phyloP scores from a whole-genome alignment of 1,139 yeast species.

The Yamadazyma kanchanaburiensis region DNA sequence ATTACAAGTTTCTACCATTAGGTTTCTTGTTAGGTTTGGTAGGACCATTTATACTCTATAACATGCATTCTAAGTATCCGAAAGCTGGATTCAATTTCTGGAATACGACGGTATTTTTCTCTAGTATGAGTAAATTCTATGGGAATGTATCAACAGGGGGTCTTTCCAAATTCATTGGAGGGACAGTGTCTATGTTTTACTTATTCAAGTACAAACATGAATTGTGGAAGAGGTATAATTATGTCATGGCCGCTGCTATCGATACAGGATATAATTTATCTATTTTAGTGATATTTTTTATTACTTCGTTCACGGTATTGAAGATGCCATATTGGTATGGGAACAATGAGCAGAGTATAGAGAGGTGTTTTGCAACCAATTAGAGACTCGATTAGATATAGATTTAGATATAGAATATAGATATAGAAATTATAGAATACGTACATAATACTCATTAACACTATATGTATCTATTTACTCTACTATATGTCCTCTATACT shows the following conservation, averaged over 20 bases:
- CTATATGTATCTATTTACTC: no score
- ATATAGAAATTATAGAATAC: no score
- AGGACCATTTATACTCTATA: conserved; percentile 32
- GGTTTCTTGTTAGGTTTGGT: conserved; percentile 42
- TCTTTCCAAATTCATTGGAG: conserved; percentile 43
- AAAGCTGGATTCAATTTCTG: conserved; percentile 28
- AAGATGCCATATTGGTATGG: conserved; percentile 50
- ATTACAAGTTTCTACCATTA: conserved; percentile 39
- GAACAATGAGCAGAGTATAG: conserved; percentile 37
- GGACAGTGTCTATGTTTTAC: conserved; percentile 45
- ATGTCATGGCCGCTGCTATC: conserved; percentile 47
- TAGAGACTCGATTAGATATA: no score
- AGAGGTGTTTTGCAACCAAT: conserved; percentile 41
- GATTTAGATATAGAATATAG: no score
- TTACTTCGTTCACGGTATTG: conserved; percentile 27
- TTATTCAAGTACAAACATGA: conserved; percentile 32
- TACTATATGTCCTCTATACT: no score
- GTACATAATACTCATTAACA: no score
- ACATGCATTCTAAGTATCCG: conserved; percentile 22
- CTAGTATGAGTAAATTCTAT: conserved; percentile 45
- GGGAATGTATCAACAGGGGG: conserved; percentile 43
- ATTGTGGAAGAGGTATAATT: conserved; percentile 42
- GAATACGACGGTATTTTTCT: conserved; percentile 49
- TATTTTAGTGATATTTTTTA: conserved; percentile 33
- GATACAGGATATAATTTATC: conserved; percentile 49